These are phyloP conservation scores for Pythium oligandrum DNA, from an alignment of 352 stramenopile species.

Conservation along the genomic window DNA sequence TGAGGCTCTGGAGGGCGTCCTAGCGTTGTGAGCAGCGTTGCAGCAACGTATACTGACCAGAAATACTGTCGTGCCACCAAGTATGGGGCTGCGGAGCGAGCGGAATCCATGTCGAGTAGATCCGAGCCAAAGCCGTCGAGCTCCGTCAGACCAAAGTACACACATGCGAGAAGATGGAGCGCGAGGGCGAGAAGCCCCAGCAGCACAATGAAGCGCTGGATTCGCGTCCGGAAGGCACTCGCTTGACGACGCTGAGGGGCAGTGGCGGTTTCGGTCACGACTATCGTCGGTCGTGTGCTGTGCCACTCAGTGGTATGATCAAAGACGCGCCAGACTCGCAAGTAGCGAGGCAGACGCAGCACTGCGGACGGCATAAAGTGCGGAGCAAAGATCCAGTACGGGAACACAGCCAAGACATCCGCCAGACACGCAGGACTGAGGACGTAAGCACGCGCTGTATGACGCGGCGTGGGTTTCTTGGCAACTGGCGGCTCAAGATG, in stretches of 20 bases:
- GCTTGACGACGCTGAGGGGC: background rate
- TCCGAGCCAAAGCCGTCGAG: slow-evolving; percentile 16
- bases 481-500: slow-evolving; percentile 21
- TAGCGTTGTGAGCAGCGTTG: slow-evolving; percentile 38
- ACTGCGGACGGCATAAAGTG: slow-evolving; percentile 5
- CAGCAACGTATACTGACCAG: slow-evolving; percentile 35
- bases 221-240: slow-evolving; percentile 4
- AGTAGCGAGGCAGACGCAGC: slow-evolving; percentile 26
- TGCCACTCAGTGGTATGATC: slow-evolving; percentile 35
- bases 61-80: slow-evolving; percentile 29
- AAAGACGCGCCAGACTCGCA: slow-evolving; percentile 29
- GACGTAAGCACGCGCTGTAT: slow-evolving; percentile 24
- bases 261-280: slow-evolving; percentile 3
- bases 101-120: background rate
- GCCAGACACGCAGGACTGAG: slow-evolving; percentile 15
- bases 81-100: too few species aligned
- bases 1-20: slow-evolving; percentile 37
- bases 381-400: slow-evolving; percentile 28
- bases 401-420: slow-evolving; percentile 40
- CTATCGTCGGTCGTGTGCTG: slow-evolving; percentile 1
- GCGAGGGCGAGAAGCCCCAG: slow-evolving; percentile 7
- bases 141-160: slow-evolving; percentile 21
- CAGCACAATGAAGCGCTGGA: slow-evolving; percentile 11
- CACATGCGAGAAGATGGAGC: slow-evolving; percentile 21
- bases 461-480: background rate